These are phyloP conservation scores for Colletotrichum sublineola DNA, from an alignment of 2,329 filamentous ascomycete genomes.

Conservation along the genomic window DNA sequence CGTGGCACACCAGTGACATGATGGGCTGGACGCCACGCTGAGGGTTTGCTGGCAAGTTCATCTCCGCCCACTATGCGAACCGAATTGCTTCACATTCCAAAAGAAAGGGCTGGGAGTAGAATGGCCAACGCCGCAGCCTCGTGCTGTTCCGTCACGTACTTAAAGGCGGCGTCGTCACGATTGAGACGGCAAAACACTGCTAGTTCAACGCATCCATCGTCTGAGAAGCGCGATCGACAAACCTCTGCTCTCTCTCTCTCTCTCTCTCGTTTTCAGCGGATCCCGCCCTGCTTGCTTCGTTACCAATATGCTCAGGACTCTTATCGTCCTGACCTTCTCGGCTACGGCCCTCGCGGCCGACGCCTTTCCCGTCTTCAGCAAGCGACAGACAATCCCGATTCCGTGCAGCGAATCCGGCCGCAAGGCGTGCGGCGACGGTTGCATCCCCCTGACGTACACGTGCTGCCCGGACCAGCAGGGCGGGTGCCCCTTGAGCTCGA, in stretches of 20 bases:
- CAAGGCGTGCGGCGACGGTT: slow-evolving; percentile 49
- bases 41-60: slow-evolving; percentile 5
- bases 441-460: slow-evolving; percentile 47
- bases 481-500: slow-evolving; percentile 46
- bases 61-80: slow-evolving; percentile 11
- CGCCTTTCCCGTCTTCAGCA: slow-evolving; percentile 38
- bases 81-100: not conserved
- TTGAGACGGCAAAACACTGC: not conserved
- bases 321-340: slow-evolving; percentile 45
- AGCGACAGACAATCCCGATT: slow-evolving; percentile 45
- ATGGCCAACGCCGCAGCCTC: slow-evolving; percentile 6
- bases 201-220: not conserved
- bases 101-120: not conserved
- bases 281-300: not conserved
- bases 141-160: not conserved
- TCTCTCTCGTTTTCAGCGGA: not conserved
- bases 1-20: not conserved
- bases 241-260: not conserved
- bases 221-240: not conserved
- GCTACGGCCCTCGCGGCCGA: slow-evolving; percentile 43
- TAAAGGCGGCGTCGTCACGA: not conserved
- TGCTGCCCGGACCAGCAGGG: slow-evolving; percentile 49
- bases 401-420: slow-evolving; percentile 45
- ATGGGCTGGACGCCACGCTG: slow-evolving; percentile 22
- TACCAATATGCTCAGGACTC: slow-evolving; percentile 46